Evolutionary conservation across 805 yeast genomes (phyloP).

Genomic region (Pichia gijzeniarum): DNA sequence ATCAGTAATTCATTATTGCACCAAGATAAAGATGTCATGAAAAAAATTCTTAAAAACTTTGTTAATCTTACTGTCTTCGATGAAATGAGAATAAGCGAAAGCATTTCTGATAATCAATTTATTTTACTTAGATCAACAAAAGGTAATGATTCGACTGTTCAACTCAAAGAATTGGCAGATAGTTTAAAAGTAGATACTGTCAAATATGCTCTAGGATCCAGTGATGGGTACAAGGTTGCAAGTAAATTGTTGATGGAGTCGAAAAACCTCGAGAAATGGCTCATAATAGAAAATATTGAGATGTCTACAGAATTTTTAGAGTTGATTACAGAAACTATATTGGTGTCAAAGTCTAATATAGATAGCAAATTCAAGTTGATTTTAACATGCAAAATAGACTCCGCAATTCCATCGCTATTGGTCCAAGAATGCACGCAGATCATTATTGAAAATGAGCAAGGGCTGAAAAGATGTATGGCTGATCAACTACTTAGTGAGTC

Average conservation of each 20-base stretch:
- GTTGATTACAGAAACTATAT: conserved; percentile 42
- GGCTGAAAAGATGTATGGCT: conserved; percentile 43
- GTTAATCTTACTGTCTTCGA: background rate
- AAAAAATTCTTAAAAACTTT: conserved; percentile 22
- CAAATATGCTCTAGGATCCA: conserved; percentile 67
- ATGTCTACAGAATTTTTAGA: conserved; percentile 61
- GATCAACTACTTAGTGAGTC: conserved; percentile 23
- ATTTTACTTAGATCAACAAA: conserved; percentile 51
- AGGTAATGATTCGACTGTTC: conserved; percentile 61
- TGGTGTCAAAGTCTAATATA: conserved; percentile 16
- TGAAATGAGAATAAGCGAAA: conserved; percentile 20
- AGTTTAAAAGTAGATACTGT: conserved; percentile 24
- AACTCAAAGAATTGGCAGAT: conserved; percentile 41
- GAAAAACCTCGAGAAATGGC: conserved; percentile 53
- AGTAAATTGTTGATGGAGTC: conserved; percentile 44
- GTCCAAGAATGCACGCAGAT: conserved; percentile 49
- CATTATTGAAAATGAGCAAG: conserved; percentile 57
- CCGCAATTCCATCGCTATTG: conserved; percentile 49
- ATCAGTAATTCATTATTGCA: conserved; percentile 42
- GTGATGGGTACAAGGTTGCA: conserved; percentile 56
- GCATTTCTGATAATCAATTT: conserved; percentile 28
- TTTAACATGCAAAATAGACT: conserved; percentile 51
- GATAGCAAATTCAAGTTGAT: conserved; percentile 46
- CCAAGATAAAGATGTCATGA: conserved; percentile 40
- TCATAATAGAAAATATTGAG: conserved; percentile 76